phyloP scores from a whole-genome alignment of 768 basidiomycete genomes.

The Rhodocollybia butyracea region DNA sequence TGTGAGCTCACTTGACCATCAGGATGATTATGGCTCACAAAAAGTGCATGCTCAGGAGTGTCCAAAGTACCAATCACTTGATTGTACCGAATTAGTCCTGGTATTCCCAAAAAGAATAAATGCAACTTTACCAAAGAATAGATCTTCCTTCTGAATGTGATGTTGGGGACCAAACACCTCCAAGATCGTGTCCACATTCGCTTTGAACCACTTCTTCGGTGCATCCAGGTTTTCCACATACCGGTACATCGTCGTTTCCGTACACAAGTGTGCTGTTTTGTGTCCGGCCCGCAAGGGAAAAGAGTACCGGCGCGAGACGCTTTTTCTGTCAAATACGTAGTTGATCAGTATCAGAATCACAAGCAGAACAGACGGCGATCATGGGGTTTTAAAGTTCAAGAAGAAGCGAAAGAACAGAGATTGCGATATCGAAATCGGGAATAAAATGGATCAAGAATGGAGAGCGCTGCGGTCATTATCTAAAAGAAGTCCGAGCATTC shows the following conservation, averaged over 20 bases:
- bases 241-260: constrained; percentile 67
- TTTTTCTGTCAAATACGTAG: constrained; percentile 29
- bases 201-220: constrained; percentile 71
- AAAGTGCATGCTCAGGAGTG: constrained; percentile 68
- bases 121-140: constrained; percentile 40
- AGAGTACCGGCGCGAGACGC: constrained; percentile 48
- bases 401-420: background rate
- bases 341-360: background rate
- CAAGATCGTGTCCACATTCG: constrained; percentile 64
- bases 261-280: constrained; percentile 62
- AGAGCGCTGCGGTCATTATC: too few species aligned
- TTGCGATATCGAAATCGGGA: background rate
- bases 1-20: constrained; percentile 43
- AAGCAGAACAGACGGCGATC: background rate
- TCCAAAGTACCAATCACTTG: constrained; percentile 68
- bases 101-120: background rate
- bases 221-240: constrained; percentile 62
- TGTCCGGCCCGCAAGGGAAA: constrained; percentile 63
- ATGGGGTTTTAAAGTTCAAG: background rate
- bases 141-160: constrained; percentile 54
- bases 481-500: too few species aligned
- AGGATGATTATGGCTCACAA: constrained; percentile 69
- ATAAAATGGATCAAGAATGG: background rate
- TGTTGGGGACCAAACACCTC: constrained; percentile 46
- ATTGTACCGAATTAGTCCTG: background rate